Base-by-base conservation (phyloP, 306 rosid species). In the Fragaria iinumae region DNA sequence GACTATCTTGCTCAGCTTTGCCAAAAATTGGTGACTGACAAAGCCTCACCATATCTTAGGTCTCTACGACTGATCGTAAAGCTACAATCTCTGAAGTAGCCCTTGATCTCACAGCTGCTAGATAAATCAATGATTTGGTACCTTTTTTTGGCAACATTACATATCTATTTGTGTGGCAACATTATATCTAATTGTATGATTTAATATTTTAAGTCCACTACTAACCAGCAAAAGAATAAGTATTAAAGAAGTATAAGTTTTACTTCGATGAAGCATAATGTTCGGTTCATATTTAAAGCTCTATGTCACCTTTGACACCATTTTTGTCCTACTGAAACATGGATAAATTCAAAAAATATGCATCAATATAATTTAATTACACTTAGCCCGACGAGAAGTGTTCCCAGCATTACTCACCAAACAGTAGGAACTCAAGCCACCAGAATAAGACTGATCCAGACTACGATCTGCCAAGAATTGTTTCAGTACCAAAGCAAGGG, bases 401-500 rank as follows among this genome's bases (percentile, higher is more conserved):
- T 50, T 64, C 71, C 71, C 79, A 79, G 75, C 64, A 70, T 63
- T 74, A 74, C 91, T 84, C 84, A 95, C 98, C 98, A 95, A 90
- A 81, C 96, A 95, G 81, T 95, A 92, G 65, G 98, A 95, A 86
- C 98, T 95, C 89, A 95, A 84, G 78, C 98, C 98, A 56, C 98
- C 98, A 73, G 98, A 95, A 72, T 92, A 95, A 77, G 97, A 95
- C 72, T 90, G 97, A 74, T 95, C 98, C 76, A 95, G 91, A 83
- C 98, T 90, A 70, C 98, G 92, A 87, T 95, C 97, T 34, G 98
- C 93, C 88, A 95, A 82, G 84, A 95, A 95, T 81, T 89, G 91
- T 85, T 95, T 95, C 32, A 95, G 84, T 29, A 90, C 97, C 90
- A 95, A 83, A 41, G 98, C 95, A 84, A 95, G 93, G 55, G 97